phyloP scores from a whole-genome alignment of 176 grass and related monocot genomes.

The Cocos nucifera region DNA sequence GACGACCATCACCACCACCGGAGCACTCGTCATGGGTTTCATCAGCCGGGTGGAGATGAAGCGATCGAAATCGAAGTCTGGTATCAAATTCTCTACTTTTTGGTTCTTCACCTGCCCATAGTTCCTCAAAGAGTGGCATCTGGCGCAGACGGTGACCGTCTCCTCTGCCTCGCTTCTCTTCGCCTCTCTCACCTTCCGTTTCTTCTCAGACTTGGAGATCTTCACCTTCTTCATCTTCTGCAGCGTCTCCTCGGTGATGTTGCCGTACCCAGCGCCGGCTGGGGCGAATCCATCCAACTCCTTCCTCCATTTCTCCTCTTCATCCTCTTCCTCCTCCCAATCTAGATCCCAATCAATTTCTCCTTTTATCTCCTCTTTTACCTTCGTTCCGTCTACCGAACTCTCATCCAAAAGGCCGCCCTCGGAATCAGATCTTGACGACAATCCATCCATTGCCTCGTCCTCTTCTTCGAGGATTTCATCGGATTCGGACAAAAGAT shows the following conservation, averaged over 20 bases:
- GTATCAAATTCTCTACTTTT: constrained; percentile 76
- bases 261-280: constrained; percentile 68
- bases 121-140: constrained; percentile 83
- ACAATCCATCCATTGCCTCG: constrained; percentile 5
- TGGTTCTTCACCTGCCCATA: constrained; percentile 89
- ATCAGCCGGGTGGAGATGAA: constrained; percentile 72
- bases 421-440: constrained; percentile 20
- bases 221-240: constrained; percentile 67
- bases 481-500: constrained; percentile 23
- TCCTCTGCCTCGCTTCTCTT: constrained; percentile 40
- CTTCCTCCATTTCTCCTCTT: constrained; percentile 59
- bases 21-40: constrained; percentile 44
- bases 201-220: constrained; percentile 79
- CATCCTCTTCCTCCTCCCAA: constrained; percentile 30
- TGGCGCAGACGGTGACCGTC: constrained; percentile 46
- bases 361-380: constrained; percentile 33
- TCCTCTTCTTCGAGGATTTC: constrained; percentile 38
- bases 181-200: constrained; percentile 37
- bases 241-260: constrained; percentile 57
- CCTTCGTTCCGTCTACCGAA: neutral
- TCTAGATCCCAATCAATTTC: constrained; percentile 35
- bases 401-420: constrained; percentile 20
- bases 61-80: constrained; percentile 86
- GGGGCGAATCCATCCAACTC: constrained; percentile 63
- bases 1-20: constrained; percentile 72